phyloP scores from a whole-genome alignment of 1,284 basidiomycete species.

The Sanguinoderma infundibulare region DNA sequence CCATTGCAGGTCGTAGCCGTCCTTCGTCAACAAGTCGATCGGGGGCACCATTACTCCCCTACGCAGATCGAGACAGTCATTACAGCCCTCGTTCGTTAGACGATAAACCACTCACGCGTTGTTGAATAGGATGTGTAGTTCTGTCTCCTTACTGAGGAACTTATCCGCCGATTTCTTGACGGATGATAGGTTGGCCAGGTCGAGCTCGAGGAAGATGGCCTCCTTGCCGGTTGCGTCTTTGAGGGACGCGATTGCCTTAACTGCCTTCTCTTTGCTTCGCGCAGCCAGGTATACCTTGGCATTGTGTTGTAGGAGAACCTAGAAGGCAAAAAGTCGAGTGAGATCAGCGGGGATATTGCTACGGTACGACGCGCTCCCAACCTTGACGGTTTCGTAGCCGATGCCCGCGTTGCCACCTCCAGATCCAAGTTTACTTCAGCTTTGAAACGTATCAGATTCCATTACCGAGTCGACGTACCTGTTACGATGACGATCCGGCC shows the following conservation, averaged over 20 bases:
- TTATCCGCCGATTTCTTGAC: constrained; percentile 47
- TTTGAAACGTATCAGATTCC: not conserved
- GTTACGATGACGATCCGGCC: constrained; percentile 50
- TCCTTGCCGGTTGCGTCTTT: constrained; percentile 41
- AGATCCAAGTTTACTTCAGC: not conserved
- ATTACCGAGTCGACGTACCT: constrained; percentile 26
- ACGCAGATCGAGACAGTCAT: not conserved
- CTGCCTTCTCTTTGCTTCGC: constrained; percentile 44
- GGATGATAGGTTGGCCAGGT: constrained; percentile 48
- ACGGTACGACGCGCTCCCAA: constrained; percentile 5
- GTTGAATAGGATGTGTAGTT: constrained; percentile 56
- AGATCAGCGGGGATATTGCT: no score
- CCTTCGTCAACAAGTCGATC: constrained; percentile 40
- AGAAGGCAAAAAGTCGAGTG: not conserved
- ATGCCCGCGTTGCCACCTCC: constrained; percentile 47
- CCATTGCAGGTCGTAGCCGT: constrained; percentile 56
- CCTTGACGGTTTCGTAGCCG: constrained; percentile 41
- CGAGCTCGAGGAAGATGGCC: constrained; percentile 49
- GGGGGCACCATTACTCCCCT: constrained; percentile 54
- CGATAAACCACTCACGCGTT: constrained; percentile 45
- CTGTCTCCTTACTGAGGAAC: constrained; percentile 47
- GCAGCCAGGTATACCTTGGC: constrained; percentile 59
- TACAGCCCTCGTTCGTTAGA: constrained; percentile 1
- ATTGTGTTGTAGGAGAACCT: constrained; percentile 47
- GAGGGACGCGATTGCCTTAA: constrained; percentile 48